phyloP scores from a whole-genome alignment of 148 eudicot genomes.

The Fagopyrum esculentum region DNA sequence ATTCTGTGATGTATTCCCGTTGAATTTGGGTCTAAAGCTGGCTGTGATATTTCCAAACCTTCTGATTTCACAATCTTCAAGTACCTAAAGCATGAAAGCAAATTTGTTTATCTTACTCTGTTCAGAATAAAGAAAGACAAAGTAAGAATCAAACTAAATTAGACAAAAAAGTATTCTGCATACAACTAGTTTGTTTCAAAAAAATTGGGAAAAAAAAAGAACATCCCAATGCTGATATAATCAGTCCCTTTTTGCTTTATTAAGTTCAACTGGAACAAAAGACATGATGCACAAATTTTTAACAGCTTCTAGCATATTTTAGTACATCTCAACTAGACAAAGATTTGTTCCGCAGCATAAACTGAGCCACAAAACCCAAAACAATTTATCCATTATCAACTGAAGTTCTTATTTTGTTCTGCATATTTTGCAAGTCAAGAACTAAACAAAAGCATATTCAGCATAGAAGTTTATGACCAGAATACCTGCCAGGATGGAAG shows the following conservation, averaged over 20 bases:
- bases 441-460: neutral
- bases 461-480: conserved; percentile 1
- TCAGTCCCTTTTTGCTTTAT: neutral
- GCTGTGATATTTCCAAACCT: conserved; percentile 88
- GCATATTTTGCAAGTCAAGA: neutral
- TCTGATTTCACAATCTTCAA: conserved; percentile 66
- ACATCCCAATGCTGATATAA: neutral
- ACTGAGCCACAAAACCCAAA: neutral
- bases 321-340: neutral
- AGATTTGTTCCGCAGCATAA: neutral
- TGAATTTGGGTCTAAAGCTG: conserved; percentile 88
- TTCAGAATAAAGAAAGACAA: neutral
- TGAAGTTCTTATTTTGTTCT: neutral
- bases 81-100: conserved; percentile 44
- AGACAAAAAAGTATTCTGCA: neutral
- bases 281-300: neutral
- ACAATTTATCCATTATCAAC: neutral
- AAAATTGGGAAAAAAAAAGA: neutral
- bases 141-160: neutral
- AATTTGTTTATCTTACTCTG: neutral
- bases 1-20: conserved; percentile 96
- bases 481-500: conserved; percentile 83
- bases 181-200: neutral
- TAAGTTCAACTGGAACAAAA: neutral
- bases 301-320: neutral